phyloP scores from a whole-genome alignment of 495 filamentous ascomycete species.

The Collariella sp. region DNA sequence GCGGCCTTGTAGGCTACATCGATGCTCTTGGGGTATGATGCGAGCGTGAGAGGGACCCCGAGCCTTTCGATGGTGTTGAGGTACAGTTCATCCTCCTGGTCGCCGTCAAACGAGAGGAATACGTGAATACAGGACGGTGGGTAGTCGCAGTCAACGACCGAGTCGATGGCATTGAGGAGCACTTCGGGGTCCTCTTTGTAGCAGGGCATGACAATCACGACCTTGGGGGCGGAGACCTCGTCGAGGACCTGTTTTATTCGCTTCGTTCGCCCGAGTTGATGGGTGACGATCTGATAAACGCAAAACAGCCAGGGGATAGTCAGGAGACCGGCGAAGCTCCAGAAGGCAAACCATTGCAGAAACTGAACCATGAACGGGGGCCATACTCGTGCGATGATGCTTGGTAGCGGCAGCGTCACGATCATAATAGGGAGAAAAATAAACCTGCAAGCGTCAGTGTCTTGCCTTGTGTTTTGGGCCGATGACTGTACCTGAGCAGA shows the following conservation, averaged over 20 bases:
- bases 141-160: conserved; percentile 91
- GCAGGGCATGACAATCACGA: conserved; percentile 95
- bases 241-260: conserved; percentile 78
- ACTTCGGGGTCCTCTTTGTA: conserved; percentile 87
- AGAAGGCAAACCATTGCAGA: conserved; percentile 95
- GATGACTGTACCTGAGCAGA: conserved; percentile 52
- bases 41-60: conserved; percentile 69
- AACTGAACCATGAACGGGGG: conserved; percentile 55
- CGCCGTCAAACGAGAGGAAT: conserved; percentile 93
- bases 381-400: conserved; percentile 59
- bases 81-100: conserved; percentile 79
- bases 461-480: no score
- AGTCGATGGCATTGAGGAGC: conserved; percentile 83
- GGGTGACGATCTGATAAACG: conserved; percentile 80
- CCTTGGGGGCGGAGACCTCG: conserved; percentile 80
- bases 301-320: conserved; percentile 90
- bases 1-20: conserved; percentile 77
- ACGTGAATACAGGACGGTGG: conserved; percentile 89
- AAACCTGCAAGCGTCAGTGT: conserved; percentile 42
- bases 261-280: conserved; percentile 70
- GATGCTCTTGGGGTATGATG: conserved; percentile 80
- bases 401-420: conserved; percentile 81
- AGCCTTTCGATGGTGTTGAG: conserved; percentile 81
- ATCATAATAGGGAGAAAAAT: conserved; percentile 93
- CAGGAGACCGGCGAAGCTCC: conserved; percentile 79